phyloP scores from a whole-genome alignment of 192 early-diverging fungal species.

The Thoreauomyces humboldtii region DNA sequence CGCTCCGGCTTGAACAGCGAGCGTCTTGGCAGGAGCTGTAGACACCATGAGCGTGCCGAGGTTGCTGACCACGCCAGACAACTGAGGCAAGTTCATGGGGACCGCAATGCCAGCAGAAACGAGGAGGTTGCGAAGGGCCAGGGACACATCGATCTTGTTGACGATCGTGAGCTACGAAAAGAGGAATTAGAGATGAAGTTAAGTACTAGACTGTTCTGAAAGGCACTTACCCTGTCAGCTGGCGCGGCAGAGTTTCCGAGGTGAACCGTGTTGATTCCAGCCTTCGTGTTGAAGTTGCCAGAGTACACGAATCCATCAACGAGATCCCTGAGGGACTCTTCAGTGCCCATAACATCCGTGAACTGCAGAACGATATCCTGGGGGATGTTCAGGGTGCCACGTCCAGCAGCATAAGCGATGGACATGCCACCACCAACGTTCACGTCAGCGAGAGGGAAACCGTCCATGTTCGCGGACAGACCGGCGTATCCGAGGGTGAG shows the following conservation, averaged over 20 bases:
- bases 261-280: slow-evolving; percentile 14
- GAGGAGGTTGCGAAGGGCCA: slow-evolving; percentile 8
- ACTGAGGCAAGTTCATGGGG: slow-evolving; percentile 3
- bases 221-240: neutral
- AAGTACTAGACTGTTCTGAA: neutral
- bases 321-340: slow-evolving; percentile 13
- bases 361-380: slow-evolving; percentile 16
- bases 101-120: slow-evolving; percentile 14
- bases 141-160: slow-evolving; percentile 19
- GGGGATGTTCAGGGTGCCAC: slow-evolving; percentile 6
- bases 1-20: slow-evolving; percentile 12
- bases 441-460: slow-evolving; percentile 18
- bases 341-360: slow-evolving; percentile 17
- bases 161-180: slow-evolving; percentile 18
- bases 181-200: neutral
- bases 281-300: slow-evolving; percentile 10
- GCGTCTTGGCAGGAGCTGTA: neutral
- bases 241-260: slow-evolving; percentile 13
- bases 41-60: slow-evolving; percentile 13
- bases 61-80: slow-evolving; percentile 4
- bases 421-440: slow-evolving; percentile 10
- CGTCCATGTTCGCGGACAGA: slow-evolving; percentile 3
- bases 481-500: slow-evolving; percentile 21
- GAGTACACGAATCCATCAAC: slow-evolving; percentile 16
- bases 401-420: slow-evolving; percentile 5